phyloP scores from a whole-genome alignment of 352 stramenopile species.

The Phytopythium aichiense region DNA sequence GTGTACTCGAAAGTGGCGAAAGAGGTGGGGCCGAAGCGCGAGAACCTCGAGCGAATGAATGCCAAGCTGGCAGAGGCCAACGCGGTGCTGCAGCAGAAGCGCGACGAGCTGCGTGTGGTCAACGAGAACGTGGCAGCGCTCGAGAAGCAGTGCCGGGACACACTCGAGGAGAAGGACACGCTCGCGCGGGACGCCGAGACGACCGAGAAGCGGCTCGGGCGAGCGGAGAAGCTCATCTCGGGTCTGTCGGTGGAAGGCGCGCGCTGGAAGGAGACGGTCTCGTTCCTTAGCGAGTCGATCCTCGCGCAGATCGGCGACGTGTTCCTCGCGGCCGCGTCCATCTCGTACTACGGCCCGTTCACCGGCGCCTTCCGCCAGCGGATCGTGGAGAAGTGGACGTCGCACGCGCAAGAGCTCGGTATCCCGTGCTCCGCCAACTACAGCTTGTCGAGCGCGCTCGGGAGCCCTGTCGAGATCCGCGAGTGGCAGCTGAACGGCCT shows the following conservation, averaged over 20 bases:
- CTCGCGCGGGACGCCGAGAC: conserved; percentile 83
- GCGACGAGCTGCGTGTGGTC: conserved; percentile 85
- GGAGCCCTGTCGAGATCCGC: conserved; percentile 88
- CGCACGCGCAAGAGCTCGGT: conserved; percentile 45
- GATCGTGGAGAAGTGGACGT: conserved; percentile 76
- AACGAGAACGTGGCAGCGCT: conserved; percentile 88
- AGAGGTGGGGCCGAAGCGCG: conserved; percentile 91
- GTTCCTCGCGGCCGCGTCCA: conserved; percentile 89
- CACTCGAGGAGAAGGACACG: conserved; percentile 89
- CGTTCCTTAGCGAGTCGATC: conserved; percentile 72
- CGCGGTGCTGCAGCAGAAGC: conserved; percentile 79
- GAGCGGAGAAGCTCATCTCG: conserved; percentile 91
- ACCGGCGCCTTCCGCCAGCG: conserved; percentile 82
- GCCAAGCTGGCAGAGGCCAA: conserved; percentile 88
- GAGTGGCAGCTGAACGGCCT: conserved; percentile 92
- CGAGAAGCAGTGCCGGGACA: conserved; percentile 89
- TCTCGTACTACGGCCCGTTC: conserved; percentile 94
- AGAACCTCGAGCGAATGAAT: conserved; percentile 91
- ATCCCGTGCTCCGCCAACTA: conserved; percentile 78
- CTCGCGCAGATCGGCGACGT: conserved; percentile 88
- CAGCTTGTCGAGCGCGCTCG: conserved; percentile 74
- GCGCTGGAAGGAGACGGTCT: conserved; percentile 90
- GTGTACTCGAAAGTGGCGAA: conserved; percentile 95
- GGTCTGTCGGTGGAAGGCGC: conserved; percentile 89
- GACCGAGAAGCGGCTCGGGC: conserved; percentile 86